These are phyloP conservation scores for Striga asiatica DNA, from an alignment of 257 asterid genomes.

Conservation along the genomic window DNA sequence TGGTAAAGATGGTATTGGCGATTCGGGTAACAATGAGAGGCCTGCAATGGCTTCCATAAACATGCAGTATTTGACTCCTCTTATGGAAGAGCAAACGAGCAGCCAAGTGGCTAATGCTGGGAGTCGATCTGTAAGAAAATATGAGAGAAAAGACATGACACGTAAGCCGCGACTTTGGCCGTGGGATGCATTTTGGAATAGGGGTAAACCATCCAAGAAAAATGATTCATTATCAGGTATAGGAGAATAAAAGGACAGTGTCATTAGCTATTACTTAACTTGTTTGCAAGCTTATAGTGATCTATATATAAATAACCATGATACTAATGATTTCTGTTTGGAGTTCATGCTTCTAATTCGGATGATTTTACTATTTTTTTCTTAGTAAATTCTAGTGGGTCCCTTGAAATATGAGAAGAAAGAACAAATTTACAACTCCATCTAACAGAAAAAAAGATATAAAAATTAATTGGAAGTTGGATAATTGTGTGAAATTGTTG, in stretches of 20 bases:
- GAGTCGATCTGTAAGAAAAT: not conserved
- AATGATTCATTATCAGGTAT: slow-evolving; percentile 2
- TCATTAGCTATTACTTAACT: not conserved
- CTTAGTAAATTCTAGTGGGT: too few relatives aligned
- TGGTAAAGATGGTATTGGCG: slow-evolving; percentile 1
- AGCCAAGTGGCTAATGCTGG: not conserved
- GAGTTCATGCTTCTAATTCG: not conserved
- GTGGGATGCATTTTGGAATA: slow-evolving; percentile 25
- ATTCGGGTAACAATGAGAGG: not conserved
- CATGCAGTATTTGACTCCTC: slow-evolving; percentile 6
- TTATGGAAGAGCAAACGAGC: not conserved
- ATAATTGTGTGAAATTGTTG: too few relatives aligned
- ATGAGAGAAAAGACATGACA: slow-evolving; percentile 5
- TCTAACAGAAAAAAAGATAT: too few relatives aligned
- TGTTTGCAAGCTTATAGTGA: not conserved
- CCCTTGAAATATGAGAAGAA: too few relatives aligned
- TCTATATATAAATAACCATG: too few relatives aligned
- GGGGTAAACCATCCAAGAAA: slow-evolving; percentile 17
- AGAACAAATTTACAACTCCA: too few relatives aligned
- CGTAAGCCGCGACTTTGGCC: slow-evolving; percentile 15
- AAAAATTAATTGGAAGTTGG: too few relatives aligned
- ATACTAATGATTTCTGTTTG: too few relatives aligned
- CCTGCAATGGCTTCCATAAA: not conserved
- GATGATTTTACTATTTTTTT: not conserved
- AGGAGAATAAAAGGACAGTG: not conserved